These are phyloP conservation scores for Verticillium klebahnii DNA, from an alignment of 2,329 filamentous ascomycete species.

Conservation along the genomic window DNA sequence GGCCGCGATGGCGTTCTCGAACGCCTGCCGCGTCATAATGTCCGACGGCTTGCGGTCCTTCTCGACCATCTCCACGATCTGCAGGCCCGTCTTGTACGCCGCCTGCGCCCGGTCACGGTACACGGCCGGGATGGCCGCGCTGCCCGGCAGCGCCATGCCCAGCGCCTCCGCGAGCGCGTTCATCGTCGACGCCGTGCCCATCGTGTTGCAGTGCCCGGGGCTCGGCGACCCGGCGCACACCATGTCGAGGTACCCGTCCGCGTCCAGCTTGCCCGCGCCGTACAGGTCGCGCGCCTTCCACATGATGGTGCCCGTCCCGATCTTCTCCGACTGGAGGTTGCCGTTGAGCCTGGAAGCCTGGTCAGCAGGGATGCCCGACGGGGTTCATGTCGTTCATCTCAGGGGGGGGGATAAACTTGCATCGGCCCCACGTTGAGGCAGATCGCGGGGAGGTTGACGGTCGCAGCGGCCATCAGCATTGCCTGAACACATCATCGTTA, in stretches of 20 bases:
- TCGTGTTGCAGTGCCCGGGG: constrained; percentile 46
- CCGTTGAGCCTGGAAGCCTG: constrained; percentile 31
- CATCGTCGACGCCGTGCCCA: constrained; percentile 50
- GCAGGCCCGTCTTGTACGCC: constrained; percentile 42
- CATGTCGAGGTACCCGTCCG: constrained; percentile 39
- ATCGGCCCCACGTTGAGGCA: constrained; percentile 49
- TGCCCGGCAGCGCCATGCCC: constrained; percentile 47
- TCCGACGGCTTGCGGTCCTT: constrained; percentile 45
- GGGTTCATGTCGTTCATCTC: background rate
- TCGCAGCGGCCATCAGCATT: constrained; percentile 44
- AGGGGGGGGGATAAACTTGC: constrained; percentile 10
- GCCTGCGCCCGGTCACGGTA: constrained; percentile 43
- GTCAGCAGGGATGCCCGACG: too few relatives aligned
- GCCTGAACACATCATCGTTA: background rate
- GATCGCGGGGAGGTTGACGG: constrained; percentile 45
- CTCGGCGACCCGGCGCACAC: constrained; percentile 35
- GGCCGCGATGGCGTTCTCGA: constrained; percentile 51
- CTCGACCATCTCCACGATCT: constrained; percentile 45
- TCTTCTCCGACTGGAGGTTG: constrained; percentile 31
- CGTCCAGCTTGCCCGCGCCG: constrained; percentile 39
- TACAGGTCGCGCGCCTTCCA: constrained; percentile 45
- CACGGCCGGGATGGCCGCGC: constrained; percentile 44
- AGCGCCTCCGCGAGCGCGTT: constrained; percentile 47
- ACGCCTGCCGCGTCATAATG: constrained; percentile 49
- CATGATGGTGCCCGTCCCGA: constrained; percentile 40